Conservation (phyloP, 2,329 filamentous ascomycete species). For the Colletotrichum camelliae region DNA sequence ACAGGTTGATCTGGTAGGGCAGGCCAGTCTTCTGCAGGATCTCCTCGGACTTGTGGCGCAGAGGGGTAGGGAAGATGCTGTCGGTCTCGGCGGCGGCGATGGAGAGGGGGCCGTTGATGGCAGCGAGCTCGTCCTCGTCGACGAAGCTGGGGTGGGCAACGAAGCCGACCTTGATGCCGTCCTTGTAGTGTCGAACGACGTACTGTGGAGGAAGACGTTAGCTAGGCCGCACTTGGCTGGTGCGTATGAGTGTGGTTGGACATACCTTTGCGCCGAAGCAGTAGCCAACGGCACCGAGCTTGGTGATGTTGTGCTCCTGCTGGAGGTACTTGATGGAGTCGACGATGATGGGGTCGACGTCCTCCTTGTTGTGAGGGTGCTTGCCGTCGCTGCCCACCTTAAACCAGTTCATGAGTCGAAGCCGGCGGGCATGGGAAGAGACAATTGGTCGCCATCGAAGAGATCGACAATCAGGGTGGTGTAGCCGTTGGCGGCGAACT, state of each 20-base stretch:
- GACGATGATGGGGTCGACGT: constrained; percentile 38
- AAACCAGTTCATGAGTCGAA: constrained; percentile 40
- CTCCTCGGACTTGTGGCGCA: constrained; percentile 69
- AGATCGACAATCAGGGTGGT: constrained; percentile 41
- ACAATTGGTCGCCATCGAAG: constrained; percentile 46
- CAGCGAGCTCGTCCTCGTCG: constrained; percentile 66
- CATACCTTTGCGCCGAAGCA: constrained; percentile 76
- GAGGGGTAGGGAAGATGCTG: constrained; percentile 66
- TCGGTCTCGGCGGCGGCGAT: constrained; percentile 72
- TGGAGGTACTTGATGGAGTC: constrained; percentile 60
- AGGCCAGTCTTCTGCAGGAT: constrained; percentile 61
- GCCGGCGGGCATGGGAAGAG: constrained; percentile 44
- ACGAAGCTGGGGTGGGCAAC: constrained; percentile 81
- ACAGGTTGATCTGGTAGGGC: constrained; percentile 81
- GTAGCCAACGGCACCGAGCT: constrained; percentile 71
- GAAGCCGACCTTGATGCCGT: constrained; percentile 73
- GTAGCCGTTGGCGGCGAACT: constrained; percentile 43
- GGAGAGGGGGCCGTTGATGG: constrained; percentile 70
- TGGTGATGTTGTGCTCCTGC: constrained; percentile 58
- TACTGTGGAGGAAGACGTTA: constrained; percentile 51
- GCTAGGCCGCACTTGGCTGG: background rate
- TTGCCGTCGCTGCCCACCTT: constrained; percentile 49
- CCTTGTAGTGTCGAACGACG: constrained; percentile 68
- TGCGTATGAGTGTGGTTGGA: background rate
- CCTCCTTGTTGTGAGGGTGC: constrained; percentile 44